Conservation (phyloP, 2,329 filamentous ascomycete genomes). For the Chaetomium globosum region DNA sequence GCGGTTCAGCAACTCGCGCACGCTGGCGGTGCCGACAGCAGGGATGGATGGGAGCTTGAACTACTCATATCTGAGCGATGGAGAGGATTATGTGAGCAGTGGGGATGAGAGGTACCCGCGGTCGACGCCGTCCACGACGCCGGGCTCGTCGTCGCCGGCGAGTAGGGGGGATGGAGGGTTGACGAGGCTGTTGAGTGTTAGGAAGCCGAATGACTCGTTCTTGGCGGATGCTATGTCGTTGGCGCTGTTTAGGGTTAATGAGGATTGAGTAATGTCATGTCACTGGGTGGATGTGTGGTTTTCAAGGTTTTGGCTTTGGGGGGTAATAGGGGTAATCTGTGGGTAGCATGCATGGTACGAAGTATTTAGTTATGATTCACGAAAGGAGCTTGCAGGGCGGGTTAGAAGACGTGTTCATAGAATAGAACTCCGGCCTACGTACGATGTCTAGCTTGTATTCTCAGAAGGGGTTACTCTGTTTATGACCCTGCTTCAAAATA, state of each 20-base stretch:
- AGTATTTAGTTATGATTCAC: neutral
- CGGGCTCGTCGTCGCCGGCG: slow-evolving; percentile 5
- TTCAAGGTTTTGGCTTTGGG: neutral
- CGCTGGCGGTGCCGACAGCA: slow-evolving; percentile 19
- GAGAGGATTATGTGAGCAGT: slow-evolving; percentile 19
- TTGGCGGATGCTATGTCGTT: slow-evolving; percentile 36
- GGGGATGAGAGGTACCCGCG: slow-evolving; percentile 14
- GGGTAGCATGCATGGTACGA: neutral
- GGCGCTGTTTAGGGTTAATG: slow-evolving; percentile 34
- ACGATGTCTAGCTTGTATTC: neutral
- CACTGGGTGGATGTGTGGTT: too few relatives aligned
- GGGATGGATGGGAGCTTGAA: neutral
- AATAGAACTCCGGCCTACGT: neutral
- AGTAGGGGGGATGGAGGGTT: slow-evolving; percentile 26
- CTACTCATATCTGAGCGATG: slow-evolving; percentile 11
- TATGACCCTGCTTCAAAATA: neutral
- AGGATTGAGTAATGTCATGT: slow-evolving; percentile 11
- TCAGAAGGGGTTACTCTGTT: neutral
- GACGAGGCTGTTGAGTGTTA: slow-evolving; percentile 34
- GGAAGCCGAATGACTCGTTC: slow-evolving; percentile 30
- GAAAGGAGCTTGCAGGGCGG: neutral
- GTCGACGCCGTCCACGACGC: slow-evolving; percentile 21
- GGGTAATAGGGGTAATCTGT: neutral
- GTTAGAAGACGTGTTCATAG: neutral
- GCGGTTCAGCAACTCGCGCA: slow-evolving; percentile 22